Evolutionary conservation across 129 eudicot species (phyloP).

Genomic region (Chrysanthemum lavandulifolium): DNA sequence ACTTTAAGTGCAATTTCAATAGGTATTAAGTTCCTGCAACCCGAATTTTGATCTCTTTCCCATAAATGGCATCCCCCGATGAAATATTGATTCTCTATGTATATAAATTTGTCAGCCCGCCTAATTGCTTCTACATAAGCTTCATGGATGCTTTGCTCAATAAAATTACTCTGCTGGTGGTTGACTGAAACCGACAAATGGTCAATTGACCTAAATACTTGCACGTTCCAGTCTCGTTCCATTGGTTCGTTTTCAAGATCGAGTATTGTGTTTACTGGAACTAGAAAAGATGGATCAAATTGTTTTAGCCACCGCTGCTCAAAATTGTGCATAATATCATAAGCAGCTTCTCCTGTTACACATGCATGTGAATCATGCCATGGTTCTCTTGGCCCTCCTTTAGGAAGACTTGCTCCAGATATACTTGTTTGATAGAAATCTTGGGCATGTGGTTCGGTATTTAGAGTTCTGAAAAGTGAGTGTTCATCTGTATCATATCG

Average conservation of each 20-base stretch:
- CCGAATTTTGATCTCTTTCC: constrained; percentile 72
- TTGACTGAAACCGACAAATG: constrained; percentile 60
- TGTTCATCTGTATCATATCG: constrained; percentile 89
- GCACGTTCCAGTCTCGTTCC: constrained; percentile 71
- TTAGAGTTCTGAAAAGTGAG: constrained; percentile 67
- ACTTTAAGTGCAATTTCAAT: constrained; percentile 86
- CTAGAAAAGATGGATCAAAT: constrained; percentile 53
- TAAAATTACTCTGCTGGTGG: constrained; percentile 37
- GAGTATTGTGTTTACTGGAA: constrained; percentile 42
- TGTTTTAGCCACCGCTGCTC: constrained; percentile 95
- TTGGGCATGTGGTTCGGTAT: constrained; percentile 64
- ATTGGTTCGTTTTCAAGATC: constrained; percentile 36
- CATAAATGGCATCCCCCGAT: constrained; percentile 91
- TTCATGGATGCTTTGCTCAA: constrained; percentile 76
- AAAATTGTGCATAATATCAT: constrained; percentile 69
- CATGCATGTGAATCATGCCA: constrained; percentile 97
- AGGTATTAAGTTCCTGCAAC: constrained; percentile 84
- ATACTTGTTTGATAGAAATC: constrained; percentile 88
- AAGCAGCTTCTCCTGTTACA: constrained; percentile 72
- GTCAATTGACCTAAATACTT: constrained; percentile 88
- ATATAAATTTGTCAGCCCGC: constrained; percentile 82
- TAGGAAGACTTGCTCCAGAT: constrained; percentile 66
- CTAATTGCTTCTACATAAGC: constrained; percentile 93
- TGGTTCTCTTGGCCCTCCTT: constrained; percentile 96
- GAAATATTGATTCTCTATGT: constrained; percentile 92